Conservation (phyloP, 805 yeast genomes). For the Scheffersomyces amazonensis region DNA sequence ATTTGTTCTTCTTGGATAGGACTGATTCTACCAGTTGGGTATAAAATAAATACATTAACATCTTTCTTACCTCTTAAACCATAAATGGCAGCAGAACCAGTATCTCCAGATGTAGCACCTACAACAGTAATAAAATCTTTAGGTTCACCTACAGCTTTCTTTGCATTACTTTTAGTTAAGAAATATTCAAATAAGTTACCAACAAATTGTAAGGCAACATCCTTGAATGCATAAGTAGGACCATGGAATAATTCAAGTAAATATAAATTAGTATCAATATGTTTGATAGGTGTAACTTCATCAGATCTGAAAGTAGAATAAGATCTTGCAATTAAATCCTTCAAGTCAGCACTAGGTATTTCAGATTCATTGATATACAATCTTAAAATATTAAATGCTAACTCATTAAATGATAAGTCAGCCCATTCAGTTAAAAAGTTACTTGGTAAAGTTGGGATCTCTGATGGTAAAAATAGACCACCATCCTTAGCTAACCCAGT, state of each 20-base stretch:
- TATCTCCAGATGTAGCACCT: constrained; percentile 99
- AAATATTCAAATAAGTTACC: constrained; percentile 96
- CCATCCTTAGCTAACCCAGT: constrained; percentile 96
- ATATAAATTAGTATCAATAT: constrained; percentile 63
- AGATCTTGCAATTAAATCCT: constrained; percentile 59
- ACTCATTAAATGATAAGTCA: constrained; percentile 72
- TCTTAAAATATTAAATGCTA: constrained; percentile 84
- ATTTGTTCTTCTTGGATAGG: constrained; percentile 98
- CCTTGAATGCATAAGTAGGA: constrained; percentile 98
- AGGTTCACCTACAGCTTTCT: constrained; percentile 45
- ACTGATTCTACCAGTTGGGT: constrained; percentile 96
- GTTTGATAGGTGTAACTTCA: constrained; percentile 83
- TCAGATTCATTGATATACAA: constrained; percentile 71
- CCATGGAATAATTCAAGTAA: constrained; percentile 96
- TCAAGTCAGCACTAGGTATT: constrained; percentile 68
- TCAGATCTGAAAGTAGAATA: constrained; percentile 87
- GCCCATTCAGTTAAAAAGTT: constrained; percentile 67
- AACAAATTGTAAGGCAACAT: constrained; percentile 96
- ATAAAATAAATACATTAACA: constrained; percentile 93
- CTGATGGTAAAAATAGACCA: constrained; percentile 87
- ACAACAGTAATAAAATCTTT: constrained; percentile 90
- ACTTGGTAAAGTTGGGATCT: constrained; percentile 64
- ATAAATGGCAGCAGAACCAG: constrained; percentile 98
- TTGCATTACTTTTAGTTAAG: constrained; percentile 67
- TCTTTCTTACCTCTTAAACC: constrained; percentile 96